Evolutionary conservation across 768 basidiomycete genomes (phyloP), one percentile per base, ranked within the genome.

Genomic region (Suillus ampliporus): DNA sequence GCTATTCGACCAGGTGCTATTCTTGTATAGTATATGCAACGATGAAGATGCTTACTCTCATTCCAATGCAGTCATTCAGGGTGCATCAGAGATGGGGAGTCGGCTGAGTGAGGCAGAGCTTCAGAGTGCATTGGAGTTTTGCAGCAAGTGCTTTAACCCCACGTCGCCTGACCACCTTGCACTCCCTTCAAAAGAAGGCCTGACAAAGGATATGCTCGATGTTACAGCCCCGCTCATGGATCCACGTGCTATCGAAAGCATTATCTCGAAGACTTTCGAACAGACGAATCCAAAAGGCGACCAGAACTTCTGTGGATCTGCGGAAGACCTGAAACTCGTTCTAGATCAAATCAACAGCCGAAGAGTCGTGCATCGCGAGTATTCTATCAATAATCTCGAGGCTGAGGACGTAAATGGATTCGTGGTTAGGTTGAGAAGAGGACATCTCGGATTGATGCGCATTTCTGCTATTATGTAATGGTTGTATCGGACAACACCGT

Each of bases 41-140:
- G 14, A 35, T 21, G n/a, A 28, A 31, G 10, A 38, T 54, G 4
- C 34, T 46, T 17, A 41, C 31, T 43, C 40, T 62, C 21, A 17
- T 15, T 26, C 15, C 21, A 9, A 14, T 28, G 17, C 62, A 92
- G 91, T 93, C 34, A 92, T 92, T 41, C 91, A 92, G 74, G 91
- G 91, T 7, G 88, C 87, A 48, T 87, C 87, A 0, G 91, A 93
- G 64, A 86, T 92, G 83, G 91, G 91, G 15, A 77, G 79, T 37
- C 84, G 82, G 17, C 80, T 92, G 38, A 90, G 89, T 3, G 91
- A 90, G 73, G 80, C 78, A 52, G 91, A 93, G 73, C 81, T 93
- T 1, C 88, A 91, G 65, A 86, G 81, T 61, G 89, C 91, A 19
- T 80, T 93, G 26, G 89, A 92, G 72, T 93, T 93, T 71, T 92